Evolutionary conservation across 768 basidiomycete species (phyloP), one percentile per base, ranked within the genome.

Genomic region (Kwoniella sp.): DNA sequence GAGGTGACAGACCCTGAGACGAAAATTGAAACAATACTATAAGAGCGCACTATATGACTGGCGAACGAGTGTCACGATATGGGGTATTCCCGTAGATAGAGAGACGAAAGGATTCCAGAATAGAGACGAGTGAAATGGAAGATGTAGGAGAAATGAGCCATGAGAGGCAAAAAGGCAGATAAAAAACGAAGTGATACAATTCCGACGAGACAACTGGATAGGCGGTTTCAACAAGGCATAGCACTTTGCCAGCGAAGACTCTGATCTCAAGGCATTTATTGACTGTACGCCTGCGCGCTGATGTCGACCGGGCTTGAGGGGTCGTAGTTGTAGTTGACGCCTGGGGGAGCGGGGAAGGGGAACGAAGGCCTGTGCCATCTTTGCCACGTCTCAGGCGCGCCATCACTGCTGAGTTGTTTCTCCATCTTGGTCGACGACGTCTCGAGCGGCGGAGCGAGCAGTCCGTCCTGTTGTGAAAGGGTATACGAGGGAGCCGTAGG

Each of bases 341-440:
- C 69, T 22, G 72, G 64, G 30, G 73, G 70, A 25, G 68, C 66
- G 15, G 79, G 79, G 71, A 80, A 80, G 17, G 79, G 79, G 75
- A 80, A 80, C 4, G 75, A 77, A 1, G 79, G 77, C 34, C 79
- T 67, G 58, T 80, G 79, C 77, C 73, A 75, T 61, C 75, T 68
- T 52, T 67, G 71, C 70, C 69, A 70, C 31, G 68, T 65, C 38
- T 61, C 63, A 31, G 61, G 63, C 25, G 25, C 41, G 30, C 65
- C 69, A 34, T 68, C 68, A 9, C 28, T 53, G 30, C 74, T 68
- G 2, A 23, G 51, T 34, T 67, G 65, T 51, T 68, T 71, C 58
- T 73, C 71, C 70, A 73, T 74, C 63, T 70, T 56, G 56, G 53
- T 31, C 50, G 34, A 63, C 31, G 29, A 7, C 5, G 51, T 38